Evolutionary conservation across 768 basidiomycete genomes (phyloP).

Genomic region (Russula lepida): DNA sequence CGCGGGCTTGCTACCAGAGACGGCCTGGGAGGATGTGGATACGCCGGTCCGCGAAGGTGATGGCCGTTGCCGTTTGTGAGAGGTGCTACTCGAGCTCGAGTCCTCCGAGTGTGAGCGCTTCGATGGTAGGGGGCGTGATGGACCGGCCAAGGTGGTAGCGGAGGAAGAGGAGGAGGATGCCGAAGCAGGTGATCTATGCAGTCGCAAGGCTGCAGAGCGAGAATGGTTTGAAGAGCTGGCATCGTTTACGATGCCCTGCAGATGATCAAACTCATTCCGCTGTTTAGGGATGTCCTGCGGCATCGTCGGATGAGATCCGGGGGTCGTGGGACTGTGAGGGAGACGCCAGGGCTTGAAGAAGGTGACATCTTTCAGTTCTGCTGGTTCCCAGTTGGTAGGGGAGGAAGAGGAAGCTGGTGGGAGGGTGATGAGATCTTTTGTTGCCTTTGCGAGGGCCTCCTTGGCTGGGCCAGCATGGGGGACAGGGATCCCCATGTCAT

Average conservation of each 20-base stretch:
- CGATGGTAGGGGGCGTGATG: conserved; percentile 13
- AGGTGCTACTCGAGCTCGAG: neutral
- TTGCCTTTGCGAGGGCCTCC: conserved; percentile 67
- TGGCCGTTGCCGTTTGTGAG: conserved; percentile 12
- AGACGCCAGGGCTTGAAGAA: conserved; percentile 18
- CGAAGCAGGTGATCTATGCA: conserved; percentile 14
- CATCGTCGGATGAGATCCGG: conserved; percentile 12
- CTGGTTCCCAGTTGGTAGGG: conserved; percentile 25
- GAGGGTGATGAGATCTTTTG: conserved; percentile 75
- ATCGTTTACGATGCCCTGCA: conserved; percentile 4
- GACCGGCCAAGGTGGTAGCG: neutral
- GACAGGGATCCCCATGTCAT: conserved; percentile 37
- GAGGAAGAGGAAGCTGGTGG: conserved; percentile 28
- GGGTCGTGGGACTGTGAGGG: neutral
- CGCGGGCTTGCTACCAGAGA: conserved; percentile 26
- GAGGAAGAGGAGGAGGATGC: conserved; percentile 16
- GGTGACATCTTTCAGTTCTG: conserved; percentile 29
- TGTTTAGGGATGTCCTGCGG: neutral
- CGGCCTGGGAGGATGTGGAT: conserved; percentile 15
- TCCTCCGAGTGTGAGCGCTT: conserved; percentile 20
- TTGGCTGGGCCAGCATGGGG: conserved; percentile 36
- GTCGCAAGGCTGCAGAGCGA: neutral
- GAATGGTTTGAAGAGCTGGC: neutral
- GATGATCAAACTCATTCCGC: conserved; percentile 14
- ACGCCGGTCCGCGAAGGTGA: conserved; percentile 13